Evolutionary conservation across 805 yeast genomes (phyloP), one percentile per base, ranked within the genome.

Genomic region (Kuraishia cidri): DNA sequence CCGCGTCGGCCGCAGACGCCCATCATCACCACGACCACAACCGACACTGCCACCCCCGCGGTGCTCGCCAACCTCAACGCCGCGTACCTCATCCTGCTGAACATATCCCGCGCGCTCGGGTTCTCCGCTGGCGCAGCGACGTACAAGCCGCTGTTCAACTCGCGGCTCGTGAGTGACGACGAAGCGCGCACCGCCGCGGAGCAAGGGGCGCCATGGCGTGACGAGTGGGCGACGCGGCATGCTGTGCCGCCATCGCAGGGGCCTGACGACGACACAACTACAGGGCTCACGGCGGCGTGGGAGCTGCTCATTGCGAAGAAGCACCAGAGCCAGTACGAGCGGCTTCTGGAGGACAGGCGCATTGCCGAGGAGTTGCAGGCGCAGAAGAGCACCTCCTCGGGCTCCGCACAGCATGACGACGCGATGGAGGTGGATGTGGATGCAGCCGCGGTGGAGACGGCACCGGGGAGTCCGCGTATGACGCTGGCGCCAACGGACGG

Each of bases 291-390:
- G 23, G 23, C 23, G 6, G 61, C 73, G 0, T 73, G 79, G 79
- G 51, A 60, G 4, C 56, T 71, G 16, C 39, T 73, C 3, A 41
- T 73, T 3, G 48, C 47, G 15, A 67, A 70, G 40, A 63, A 68
- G 39, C 58, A 60, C 34, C 73, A 69, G 43, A 65, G 75, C 30
- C 73, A 67, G 41, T 71, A 68, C 41, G 75, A 72, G 38, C 43
- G 76, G 26, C 42, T 56, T 11, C 42, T 67, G 35, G 23, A 7
- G 9, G 23, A 20, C 10, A 10, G 9, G 23, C 9, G 9, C 9
- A 20, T 7, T 7, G 10, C 7, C 9, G 23, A 20, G 23, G 23
- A 20, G 9, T 7, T 10, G 23, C 7, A 10, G 9, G 9, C 23
- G 23, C 10, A 7, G 23, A 7, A 7, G 23, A 10, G 7, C 9